phyloP scores from a whole-genome alignment of 1,284 basidiomycete genomes.

The Malassezia cuniculi region DNA sequence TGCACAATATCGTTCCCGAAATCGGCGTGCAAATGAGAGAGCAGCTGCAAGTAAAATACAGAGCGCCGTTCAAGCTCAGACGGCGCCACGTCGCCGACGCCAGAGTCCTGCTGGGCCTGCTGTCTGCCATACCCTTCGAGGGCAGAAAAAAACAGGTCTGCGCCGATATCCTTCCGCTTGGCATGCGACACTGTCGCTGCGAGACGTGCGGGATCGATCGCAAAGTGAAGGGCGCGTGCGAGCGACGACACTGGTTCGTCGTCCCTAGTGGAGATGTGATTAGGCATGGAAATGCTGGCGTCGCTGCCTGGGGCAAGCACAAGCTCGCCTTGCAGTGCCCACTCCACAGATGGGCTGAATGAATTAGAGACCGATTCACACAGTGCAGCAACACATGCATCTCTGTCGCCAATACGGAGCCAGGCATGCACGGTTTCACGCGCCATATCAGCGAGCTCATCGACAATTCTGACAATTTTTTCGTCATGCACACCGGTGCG shows the following conservation, averaged over 20 bases:
- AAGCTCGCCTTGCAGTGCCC: no score
- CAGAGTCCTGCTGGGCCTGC: constrained; percentile 10
- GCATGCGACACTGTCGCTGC: constrained; percentile 15
- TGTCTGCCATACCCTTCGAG: constrained; percentile 23
- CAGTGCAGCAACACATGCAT: background rate
- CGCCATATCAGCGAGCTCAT: no score
- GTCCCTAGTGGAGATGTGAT: background rate
- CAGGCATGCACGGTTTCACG: no score
- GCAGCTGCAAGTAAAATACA: constrained; percentile 29
- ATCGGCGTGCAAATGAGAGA: constrained; percentile 33
- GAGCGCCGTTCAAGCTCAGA: constrained; percentile 12
- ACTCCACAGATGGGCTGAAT: no score
- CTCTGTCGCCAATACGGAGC: constrained; percentile 15
- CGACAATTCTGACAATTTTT: no score
- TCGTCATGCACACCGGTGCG: no score
- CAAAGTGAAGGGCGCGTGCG: constrained; percentile 16
- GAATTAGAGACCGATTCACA: background rate
- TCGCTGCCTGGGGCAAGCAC: no score
- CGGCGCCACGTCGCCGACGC: constrained; percentile 2
- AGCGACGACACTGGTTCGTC: constrained; percentile 6
- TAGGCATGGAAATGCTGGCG: background rate
- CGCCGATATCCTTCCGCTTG: constrained; percentile 19
- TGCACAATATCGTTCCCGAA: constrained; percentile 30
- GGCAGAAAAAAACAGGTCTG: constrained; percentile 13
- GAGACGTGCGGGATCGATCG: constrained; percentile 22